These are phyloP conservation scores for Haematococcus lacustris DNA, from an alignment of 139 green algal species.

Conservation along the genomic window DNA sequence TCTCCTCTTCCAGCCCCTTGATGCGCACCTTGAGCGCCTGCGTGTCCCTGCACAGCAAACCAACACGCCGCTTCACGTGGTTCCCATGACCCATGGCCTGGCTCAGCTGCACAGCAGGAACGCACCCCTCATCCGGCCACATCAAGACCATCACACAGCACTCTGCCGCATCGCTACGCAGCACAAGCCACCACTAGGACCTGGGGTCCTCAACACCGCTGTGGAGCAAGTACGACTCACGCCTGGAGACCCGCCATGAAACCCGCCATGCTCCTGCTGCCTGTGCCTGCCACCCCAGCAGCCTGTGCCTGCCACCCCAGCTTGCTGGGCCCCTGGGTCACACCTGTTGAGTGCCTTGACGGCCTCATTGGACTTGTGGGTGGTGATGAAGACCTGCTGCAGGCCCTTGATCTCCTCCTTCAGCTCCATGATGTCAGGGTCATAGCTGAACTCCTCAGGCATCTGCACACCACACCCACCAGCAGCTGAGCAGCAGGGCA, in stretches of 20 bases:
- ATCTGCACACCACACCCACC: constrained; percentile 44
- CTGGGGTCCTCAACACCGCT: no score
- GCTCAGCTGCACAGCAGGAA: background rate
- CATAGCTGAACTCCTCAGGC: constrained; percentile 52
- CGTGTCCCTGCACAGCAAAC: constrained; percentile 32
- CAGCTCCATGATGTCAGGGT: constrained; percentile 49
- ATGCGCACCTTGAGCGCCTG: constrained; percentile 30
- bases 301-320: no score
- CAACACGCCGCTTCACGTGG: no score
- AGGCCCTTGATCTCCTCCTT: constrained; percentile 49
- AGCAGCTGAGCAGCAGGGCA: background rate
- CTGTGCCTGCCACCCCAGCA: no score
- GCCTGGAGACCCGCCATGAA: no score
- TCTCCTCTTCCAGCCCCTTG: constrained; percentile 48
- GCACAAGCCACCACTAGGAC: no score
- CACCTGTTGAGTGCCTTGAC: constrained; percentile 42
- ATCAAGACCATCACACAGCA: background rate
- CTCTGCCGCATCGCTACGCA: no score
- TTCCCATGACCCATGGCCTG: background rate
- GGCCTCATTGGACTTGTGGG: constrained; percentile 44
- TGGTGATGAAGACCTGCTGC: constrained; percentile 45
- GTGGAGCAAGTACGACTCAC: no score
- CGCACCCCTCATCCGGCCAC: background rate
- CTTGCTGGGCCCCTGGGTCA: no score
- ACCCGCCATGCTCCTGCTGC: no score